Evolutionary conservation across 345 rosid genomes (phyloP), one percentile per base, ranked within the genome.

Genomic region (Eucalyptus curtisii): DNA sequence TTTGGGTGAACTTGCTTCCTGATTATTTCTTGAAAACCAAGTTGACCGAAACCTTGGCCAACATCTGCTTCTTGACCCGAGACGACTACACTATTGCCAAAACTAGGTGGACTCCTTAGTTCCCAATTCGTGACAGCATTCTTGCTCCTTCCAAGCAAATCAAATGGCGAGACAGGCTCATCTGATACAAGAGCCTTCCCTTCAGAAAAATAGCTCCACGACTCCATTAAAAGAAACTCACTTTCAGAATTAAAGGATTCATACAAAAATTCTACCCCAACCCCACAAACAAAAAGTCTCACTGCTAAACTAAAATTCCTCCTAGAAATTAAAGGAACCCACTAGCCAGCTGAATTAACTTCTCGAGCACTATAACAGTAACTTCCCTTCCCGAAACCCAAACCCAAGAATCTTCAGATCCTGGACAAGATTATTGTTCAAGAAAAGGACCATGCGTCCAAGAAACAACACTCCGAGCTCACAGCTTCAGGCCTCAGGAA

Each of bases 171-270:
- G 47, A 89, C 86, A 64, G 88, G 42, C 82, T 87, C 94, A 86
- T 85, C 91, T 40, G 92, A 86, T 22, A 86, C 88, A 37, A 86
- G 64, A 10, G 87, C 94, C 64, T 90, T 93, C 85, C 91, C 93
- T 86, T 91, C 92, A 87, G 91, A 89, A 76, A 91, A 91, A 91
- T 79, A 92, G 89, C 92, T 92, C 95, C 95, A 92, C 90, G 94
- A 91, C 89, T 94, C 95, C 95, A 94, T 95, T 87, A 87, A 61
- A 53, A 87, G 86, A 64, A 50, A 81, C 16, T 47, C 71, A 52
- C 24, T 76, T 85, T 33, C 86, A 40, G 55, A 42, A 17, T 40
- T 17, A 44, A 87, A 87, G 31, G 13, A 88, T 64, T 84, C 49
- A 48, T 85, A 42, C 82, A 11, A 86, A 86, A 80, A 12, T 85